Base-by-base conservation (phyloP, 1,139 yeast genomes). In the Magnusiomyces ingens region DNA sequence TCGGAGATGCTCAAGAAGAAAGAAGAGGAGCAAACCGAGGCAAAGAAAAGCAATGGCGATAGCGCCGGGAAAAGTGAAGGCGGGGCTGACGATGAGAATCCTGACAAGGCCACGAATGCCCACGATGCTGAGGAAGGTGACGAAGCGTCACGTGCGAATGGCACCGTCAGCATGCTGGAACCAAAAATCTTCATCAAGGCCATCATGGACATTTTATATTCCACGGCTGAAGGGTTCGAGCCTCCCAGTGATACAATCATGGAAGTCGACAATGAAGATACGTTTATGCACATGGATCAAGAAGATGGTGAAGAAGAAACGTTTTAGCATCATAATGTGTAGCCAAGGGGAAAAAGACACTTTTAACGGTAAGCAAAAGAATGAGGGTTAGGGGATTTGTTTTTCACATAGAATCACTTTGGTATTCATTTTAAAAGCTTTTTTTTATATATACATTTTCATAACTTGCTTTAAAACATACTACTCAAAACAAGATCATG, bases 141-240 rank as follows among this genome's bases (percentile, higher is more conserved):
- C 62, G 56, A 67, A 40, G 60, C 67, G 44, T 65, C 67, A 32
- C 61, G 49, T 2, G 56, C 53, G 15, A 38, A 55, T 11, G 61
- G 58, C 43, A 49, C 57, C 17, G 26, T 53, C 55, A 13, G 65
- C 62, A 29, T 12, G 57, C 64, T 43, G 75, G 44, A 48, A 21
- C 44, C 52, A 17, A 62, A 62, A 36, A 71, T 77, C 45, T 71
- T 86, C 43, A 65, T 85, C 48, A 73, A 75, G 46, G 84, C 84
- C 62, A 76, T 90, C 41, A 93, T 86, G 66, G 81, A 80, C 37
- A 86, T 88, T 19, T 70, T 90, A 59, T 90, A 89, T 64, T 79
- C 85, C 6, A 85, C 95, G 0, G 91, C 85, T 58, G 95, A 86
- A 59, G 93, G 95, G 5, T 72, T 72, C 57, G 74, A 71, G 57